These are phyloP conservation scores for Atkinsonella texensis DNA, from an alignment of 2,329 filamentous ascomycete species.

Conservation along the genomic window DNA sequence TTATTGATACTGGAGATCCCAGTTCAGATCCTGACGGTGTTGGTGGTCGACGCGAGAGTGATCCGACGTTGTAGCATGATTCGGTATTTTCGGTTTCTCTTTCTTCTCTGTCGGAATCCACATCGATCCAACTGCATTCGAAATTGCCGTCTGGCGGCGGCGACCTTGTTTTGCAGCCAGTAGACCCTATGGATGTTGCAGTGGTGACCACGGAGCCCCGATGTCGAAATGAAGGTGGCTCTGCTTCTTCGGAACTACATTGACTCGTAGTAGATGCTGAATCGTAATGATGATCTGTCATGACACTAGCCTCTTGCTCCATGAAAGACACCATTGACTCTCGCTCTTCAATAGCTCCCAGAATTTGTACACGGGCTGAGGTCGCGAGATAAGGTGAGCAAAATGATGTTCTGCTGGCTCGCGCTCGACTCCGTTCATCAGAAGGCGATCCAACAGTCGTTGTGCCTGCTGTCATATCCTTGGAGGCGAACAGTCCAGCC, in stretches of 20 bases:
- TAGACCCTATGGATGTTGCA: conserved; percentile 24
- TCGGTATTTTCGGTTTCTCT: conserved; percentile 6
- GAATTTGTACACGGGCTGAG: conserved; percentile 17
- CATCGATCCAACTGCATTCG: conserved; percentile 26
- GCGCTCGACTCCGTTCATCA: conserved; percentile 13
- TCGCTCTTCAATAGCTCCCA: conserved; percentile 24
- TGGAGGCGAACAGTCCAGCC: conserved; percentile 33
- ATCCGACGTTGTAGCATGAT: conserved; percentile 3
- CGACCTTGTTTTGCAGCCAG: conserved; percentile 13
- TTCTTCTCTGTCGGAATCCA: conserved; percentile 22
- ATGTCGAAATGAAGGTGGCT: conserved; percentile 20
- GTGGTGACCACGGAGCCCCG: conserved; percentile 24
- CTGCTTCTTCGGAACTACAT: conserved; percentile 20
- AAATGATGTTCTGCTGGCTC: conserved; percentile 6
- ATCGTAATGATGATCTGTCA: conserved; percentile 20
- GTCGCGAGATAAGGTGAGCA: conserved; percentile 18
- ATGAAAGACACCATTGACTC: conserved; percentile 24
- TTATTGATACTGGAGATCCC: not conserved
- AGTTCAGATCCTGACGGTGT: conserved; percentile 14
- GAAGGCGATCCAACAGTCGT: conserved; percentile 27
- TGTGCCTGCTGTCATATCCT: conserved; percentile 39
- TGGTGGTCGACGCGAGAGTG: conserved; percentile 20
- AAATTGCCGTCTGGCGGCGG: conserved; percentile 10
- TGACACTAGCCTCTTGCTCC: conserved; percentile 11
- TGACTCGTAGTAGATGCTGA: conserved; percentile 18